phyloP scores from a whole-genome alignment of 2,329 filamentous ascomycete genomes.

The Ophiocordyceps camponoti-saundersi region DNA sequence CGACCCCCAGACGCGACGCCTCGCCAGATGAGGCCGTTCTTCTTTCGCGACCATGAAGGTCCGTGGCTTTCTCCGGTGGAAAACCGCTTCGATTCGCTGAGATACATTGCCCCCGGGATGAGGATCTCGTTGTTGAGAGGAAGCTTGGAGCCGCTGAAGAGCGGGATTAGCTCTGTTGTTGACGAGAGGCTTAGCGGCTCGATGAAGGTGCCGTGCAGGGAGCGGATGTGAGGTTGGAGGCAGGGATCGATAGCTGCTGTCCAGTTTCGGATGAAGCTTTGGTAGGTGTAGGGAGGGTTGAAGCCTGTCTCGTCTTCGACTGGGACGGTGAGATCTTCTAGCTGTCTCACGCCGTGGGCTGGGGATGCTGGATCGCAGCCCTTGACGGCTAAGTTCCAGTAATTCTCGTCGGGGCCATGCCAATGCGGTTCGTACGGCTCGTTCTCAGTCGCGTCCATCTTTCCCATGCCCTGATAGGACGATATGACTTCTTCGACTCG shows the following conservation, averaged over 20 bases:
- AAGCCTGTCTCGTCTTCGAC: slow-evolving; percentile 18
- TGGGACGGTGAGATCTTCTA: slow-evolving; percentile 12
- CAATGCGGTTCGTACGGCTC: slow-evolving; percentile 28
- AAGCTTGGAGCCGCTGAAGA: slow-evolving; percentile 48
- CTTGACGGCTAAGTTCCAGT: slow-evolving; percentile 40
- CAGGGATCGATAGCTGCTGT: slow-evolving; percentile 41
- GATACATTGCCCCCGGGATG: slow-evolving; percentile 49
- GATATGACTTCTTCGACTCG: slow-evolving; percentile 25
- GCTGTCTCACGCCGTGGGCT: slow-evolving; percentile 18
- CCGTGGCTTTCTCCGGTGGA: slow-evolving; percentile 38
- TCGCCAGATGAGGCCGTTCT: slow-evolving; percentile 41
- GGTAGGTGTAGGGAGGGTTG: slow-evolving; percentile 17
- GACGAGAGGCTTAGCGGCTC: slow-evolving; percentile 32
- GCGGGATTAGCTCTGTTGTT: slow-evolving; percentile 36
- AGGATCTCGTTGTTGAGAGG: slow-evolving; percentile 47
- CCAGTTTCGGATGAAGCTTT: slow-evolving; percentile 40
- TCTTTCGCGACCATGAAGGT: slow-evolving; percentile 39
- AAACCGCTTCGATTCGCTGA: slow-evolving; percentile 39
- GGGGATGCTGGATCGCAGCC: slow-evolving; percentile 39
- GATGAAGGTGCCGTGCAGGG: slow-evolving; percentile 39
- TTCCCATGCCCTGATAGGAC: slow-evolving; percentile 21
- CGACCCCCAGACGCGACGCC: slow-evolving; percentile 46
- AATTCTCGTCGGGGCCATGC: slow-evolving; percentile 26
- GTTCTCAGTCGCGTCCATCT: slow-evolving; percentile 16
- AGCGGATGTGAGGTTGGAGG: slow-evolving; percentile 34